These are phyloP conservation scores for Aspergillus fructus DNA, from an alignment of 2,329 filamentous ascomycete species.

Conservation along the genomic window DNA sequence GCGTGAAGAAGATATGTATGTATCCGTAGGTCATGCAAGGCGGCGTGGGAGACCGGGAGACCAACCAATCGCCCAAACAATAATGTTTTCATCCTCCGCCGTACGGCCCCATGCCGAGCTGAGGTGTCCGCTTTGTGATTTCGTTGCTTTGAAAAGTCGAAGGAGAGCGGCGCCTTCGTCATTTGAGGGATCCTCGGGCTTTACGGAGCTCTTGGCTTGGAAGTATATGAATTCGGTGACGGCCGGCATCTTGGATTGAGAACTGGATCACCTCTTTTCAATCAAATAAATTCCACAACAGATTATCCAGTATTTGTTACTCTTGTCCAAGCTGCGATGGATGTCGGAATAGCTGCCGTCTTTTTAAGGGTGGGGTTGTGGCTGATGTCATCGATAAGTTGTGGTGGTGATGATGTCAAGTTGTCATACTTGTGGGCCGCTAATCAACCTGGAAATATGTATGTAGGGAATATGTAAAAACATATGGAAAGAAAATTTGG, in stretches of 20 bases:
- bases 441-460: background rate
- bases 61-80: constrained; percentile 40
- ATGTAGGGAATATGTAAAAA: background rate
- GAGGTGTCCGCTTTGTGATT: constrained; percentile 35
- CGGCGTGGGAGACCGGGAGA: background rate
- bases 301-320: background rate
- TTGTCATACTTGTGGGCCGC: background rate
- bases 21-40: background rate
- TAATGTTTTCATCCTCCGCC: constrained; percentile 34
- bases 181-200: constrained; percentile 37
- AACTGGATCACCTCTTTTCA: no score
- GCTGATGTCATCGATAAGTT: constrained; percentile 5
- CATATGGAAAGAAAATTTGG: background rate
- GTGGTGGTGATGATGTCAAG: constrained; percentile 8
- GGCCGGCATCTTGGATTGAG: constrained; percentile 23
- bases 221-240: constrained; percentile 40
- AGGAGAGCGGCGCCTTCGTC: constrained; percentile 33
- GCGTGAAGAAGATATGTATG: background rate
- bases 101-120: constrained; percentile 39
- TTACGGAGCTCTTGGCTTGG: constrained; percentile 36
- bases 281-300: background rate
- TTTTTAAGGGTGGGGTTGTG: constrained; percentile 1
- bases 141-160: constrained; percentile 26
- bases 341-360: background rate
- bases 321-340: background rate